These are phyloP conservation scores for Oemleria cerasiformis DNA, from an alignment of 306 rosid genomes.

Conservation along the genomic window DNA sequence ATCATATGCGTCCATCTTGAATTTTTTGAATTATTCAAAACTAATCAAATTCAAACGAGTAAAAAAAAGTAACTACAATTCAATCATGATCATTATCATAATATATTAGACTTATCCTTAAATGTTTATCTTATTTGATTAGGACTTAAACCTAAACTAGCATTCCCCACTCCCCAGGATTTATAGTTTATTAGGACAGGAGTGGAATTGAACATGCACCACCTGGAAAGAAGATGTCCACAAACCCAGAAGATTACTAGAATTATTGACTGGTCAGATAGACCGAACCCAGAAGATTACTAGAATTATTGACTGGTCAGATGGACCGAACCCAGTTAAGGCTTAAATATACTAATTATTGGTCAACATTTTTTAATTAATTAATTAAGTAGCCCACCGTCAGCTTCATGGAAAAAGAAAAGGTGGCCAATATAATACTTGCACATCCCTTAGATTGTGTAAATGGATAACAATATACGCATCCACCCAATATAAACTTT, in stretches of 20 bases:
- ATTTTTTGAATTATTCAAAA: too few relatives aligned
- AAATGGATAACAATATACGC: conserved; percentile 10
- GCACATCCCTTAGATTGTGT: conserved; percentile 8
- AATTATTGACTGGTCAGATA: background rate
- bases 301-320: background rate
- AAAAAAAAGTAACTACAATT: too few relatives aligned
- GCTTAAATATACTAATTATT: background rate
- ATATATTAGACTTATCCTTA: background rate
- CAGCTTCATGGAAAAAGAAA: conserved; percentile 23
- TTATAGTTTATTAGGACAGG: background rate
- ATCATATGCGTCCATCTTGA: too few relatives aligned
- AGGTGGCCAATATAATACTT: background rate
- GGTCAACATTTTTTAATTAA: background rate
- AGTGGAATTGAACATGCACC: background rate
- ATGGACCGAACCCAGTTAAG: background rate
- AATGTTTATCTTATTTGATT: background rate
- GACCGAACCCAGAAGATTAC: background rate
- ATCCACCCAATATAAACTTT: background rate
- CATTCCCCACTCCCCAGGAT: background rate
- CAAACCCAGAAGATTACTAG: background rate
- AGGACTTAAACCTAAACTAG: background rate
- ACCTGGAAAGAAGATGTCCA: background rate
- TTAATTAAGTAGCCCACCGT: background rate
- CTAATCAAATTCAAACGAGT: too few relatives aligned
- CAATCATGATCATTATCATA: too few relatives aligned